These are phyloP conservation scores for Neurospora tetraspora DNA, from an alignment of 495 filamentous ascomycete genomes.

Conservation along the genomic window DNA sequence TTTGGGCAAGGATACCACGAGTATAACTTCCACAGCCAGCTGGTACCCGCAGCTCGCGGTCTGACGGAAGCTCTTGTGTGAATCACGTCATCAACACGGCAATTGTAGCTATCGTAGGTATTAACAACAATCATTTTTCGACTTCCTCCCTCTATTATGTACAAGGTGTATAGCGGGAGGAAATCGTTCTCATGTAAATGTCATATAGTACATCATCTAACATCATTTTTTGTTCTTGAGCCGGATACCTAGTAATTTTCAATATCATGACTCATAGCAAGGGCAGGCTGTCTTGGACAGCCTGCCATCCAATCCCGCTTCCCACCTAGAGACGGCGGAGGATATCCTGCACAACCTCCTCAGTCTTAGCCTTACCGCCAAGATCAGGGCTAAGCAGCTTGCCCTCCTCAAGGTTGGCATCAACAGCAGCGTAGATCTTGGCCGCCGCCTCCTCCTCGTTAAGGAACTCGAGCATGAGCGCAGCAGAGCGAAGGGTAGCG, in stretches of 20 bases:
- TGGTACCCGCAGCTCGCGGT: background rate
- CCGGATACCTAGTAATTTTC: background rate
- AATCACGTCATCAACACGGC: background rate
- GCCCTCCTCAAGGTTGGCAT: conserved; percentile 80
- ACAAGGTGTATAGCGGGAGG: background rate
- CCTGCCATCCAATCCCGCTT: background rate
- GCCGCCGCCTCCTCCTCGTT: conserved; percentile 76
- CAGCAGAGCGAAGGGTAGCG: conserved; percentile 83
- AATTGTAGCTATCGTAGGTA: background rate
- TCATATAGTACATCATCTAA: background rate
- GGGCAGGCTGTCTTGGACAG: background rate
- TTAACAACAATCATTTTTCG: background rate
- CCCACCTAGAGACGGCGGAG: conserved; percentile 61
- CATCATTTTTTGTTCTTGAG: background rate
- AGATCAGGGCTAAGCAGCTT: conserved; percentile 80
- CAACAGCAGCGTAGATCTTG: conserved; percentile 82
- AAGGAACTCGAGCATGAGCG: conserved; percentile 93
- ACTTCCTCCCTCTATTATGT: background rate
- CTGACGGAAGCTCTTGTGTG: background rate
- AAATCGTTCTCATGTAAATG: background rate
- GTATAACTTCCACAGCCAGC: background rate
- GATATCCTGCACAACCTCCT: conserved; percentile 85
- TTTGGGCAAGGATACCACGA: background rate
- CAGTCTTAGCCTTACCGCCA: conserved; percentile 77
- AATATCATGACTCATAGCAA: background rate